Evolutionary conservation across 768 basidiomycete species (phyloP), one percentile per base, ranked within the genome.

Genomic region (Leccinum incarnatum): DNA sequence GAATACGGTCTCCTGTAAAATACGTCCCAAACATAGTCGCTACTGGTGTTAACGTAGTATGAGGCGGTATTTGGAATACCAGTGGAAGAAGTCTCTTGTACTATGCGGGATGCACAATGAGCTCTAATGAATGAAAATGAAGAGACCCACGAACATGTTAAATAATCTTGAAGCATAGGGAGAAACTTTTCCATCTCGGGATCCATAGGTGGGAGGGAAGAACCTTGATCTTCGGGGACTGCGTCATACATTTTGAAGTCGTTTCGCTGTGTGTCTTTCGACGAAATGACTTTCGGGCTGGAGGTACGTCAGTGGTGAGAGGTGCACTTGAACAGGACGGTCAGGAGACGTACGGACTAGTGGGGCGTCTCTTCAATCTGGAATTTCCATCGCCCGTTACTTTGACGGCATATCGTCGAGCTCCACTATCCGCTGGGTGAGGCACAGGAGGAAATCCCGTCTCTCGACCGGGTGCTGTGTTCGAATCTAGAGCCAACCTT

Each of bases 21-120:
- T 21, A 93, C 83, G 65, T 93, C 91, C 84, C 87, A 92, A 23
- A 93, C 91, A 62, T 89, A 93, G 64, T 91, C 91, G 27, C 79
- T 79, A 4, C 69, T n/a, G 57, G 64, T 21, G 14, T 40, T 1
- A 5, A 15, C 34, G 46, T 56, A 12, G 19, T 45, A 19, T 12
- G 47, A 14, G 29, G 37, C 32, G 36, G 47, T 10, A 21, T 23
- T 53, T n/a, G 59, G n/a, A 27, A 60, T 32, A 34, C 54, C 42
- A 46, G 36, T 52, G 23, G 66, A 59, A 10, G 62, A n/a, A 6
- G 65, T 56, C 1, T 72, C 69, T 48, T 69, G 69, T 30, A 76
- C 73, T 75, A 53, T 10, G 36, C 2, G 25, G 29, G 25, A 6
- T 17, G 27, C 15, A 23, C 5, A 3, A 51, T 68, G n/a, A 65